Base-by-base conservation (phyloP, 2,329 filamentous ascomycete genomes). In the Proliferodiscus dingleyae region DNA sequence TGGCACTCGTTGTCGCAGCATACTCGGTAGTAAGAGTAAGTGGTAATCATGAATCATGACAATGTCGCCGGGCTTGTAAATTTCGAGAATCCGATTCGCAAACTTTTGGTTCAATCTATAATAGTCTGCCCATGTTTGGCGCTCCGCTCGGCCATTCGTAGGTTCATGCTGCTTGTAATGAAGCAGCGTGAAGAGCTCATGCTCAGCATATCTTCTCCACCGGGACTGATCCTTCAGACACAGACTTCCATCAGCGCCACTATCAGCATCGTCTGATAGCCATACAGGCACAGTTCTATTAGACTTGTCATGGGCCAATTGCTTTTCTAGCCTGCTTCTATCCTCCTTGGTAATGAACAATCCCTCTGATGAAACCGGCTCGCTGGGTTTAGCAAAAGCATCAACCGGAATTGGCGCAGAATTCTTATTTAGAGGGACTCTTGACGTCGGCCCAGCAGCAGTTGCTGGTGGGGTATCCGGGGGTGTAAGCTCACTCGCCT, bases 161-260 rank as follows among this genome's bases (percentile, higher is more conserved):
- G 91, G 89, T 64, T 90, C 88, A 62, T 95, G 87, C 62, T 93
- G 88, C 69, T 95, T 95, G 74, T 97, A 97, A 68, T 97, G 91
- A 64, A 96, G 89, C 8, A 96, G 77, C 1, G 88, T 89, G 69
- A 95, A 96, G 22, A 97, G 74, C 59, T 95, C 87, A 62, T 90
- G 83, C 69, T 96, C 89, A 13, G 90, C 89, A 66, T 93, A 97
- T 32, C 86, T 79, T 53, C 89, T 80, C 91, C 93, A 97, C 53
- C 89, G 77, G 24, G 75, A 74, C 69, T 96, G 90, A 58, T 95
- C 87, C 57, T 84, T 87, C 53, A 97, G 72, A 29, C 78, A 72
- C 41, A 90, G 78, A 30, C 72, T 70, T 28, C 88, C 86, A 28
- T 86, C 77, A 2, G 45, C 74, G 36, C 68, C 64, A 5, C 78